Conservation (phyloP, 2,329 filamentous ascomycete species). For the Lachnellula suecica region DNA sequence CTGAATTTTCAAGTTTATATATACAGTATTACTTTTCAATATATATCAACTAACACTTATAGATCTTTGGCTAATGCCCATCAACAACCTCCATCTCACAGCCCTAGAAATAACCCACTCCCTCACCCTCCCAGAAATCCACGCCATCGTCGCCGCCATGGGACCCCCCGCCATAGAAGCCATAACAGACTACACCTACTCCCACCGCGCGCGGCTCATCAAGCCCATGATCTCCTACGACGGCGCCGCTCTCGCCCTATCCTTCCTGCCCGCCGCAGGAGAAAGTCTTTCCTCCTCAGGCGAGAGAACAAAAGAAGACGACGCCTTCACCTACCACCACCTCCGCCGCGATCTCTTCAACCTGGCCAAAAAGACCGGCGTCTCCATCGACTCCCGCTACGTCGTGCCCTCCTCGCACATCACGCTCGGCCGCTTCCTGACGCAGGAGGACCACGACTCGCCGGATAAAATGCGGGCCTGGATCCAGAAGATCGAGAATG, state of each 20-base stretch:
- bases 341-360: conserved; percentile 76
- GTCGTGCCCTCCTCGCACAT: conserved; percentile 88
- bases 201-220: conserved; percentile 71
- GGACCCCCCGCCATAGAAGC: conserved; percentile 49
- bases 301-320: conserved; percentile 43
- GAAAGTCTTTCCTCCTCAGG: conserved; percentile 44
- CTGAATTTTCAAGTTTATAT: no score
- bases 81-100: conserved; percentile 78
- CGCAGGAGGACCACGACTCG: conserved; percentile 60
- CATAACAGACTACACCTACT: conserved; percentile 65
- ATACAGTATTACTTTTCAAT: no score
- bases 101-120: conserved; percentile 83
- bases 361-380: conserved; percentile 57
- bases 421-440: conserved; percentile 80
- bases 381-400: conserved; percentile 77
- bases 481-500: conserved; percentile 68
- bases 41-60: conserved; percentile 8
- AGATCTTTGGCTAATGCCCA: conserved; percentile 88
- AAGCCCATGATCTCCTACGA: conserved; percentile 85
- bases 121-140: conserved; percentile 68
- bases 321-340: conserved; percentile 86
- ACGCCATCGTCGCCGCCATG: conserved; percentile 57
- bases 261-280: conserved; percentile 77
- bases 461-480: conserved; percentile 53
- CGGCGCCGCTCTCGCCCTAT: conserved; percentile 79